A percentile compares a stretch with the other conserved stretches of the same genome.
Evolutionary conservation across 371 early-diverging fungal genomes (phyloP).

Genomic region (Blakeslea trispora): DNA sequence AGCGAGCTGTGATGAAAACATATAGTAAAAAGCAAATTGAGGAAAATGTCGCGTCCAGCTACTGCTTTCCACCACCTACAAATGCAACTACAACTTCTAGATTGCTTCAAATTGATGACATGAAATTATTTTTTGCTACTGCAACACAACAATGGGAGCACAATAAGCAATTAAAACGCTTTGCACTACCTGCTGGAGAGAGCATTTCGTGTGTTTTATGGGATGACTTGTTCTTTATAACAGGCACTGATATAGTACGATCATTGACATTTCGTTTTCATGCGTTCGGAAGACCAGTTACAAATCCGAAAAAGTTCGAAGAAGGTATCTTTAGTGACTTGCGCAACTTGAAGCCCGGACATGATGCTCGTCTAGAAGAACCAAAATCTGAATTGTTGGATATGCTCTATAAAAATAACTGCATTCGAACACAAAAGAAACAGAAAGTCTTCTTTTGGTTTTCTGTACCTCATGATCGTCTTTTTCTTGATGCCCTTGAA

Average conservation of each 20-base stretch:
- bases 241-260: constrained; percentile 99
- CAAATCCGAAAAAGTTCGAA: constrained; percentile 97
- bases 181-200: constrained; percentile 83
- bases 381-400: constrained; percentile 97
- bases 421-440: constrained; percentile 99
- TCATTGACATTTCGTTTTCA: constrained; percentile 95
- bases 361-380: constrained; percentile 96
- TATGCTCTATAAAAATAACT: constrained; percentile 97
- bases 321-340: constrained; percentile 99
- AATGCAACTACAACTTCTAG: constrained; percentile 28
- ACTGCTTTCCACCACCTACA: constrained; percentile 26
- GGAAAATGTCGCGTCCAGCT: constrained; percentile 21
- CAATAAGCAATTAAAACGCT: constrained; percentile 61
- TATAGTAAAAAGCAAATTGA: constrained; percentile 21
- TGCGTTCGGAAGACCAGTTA: constrained; percentile 87
- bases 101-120: constrained; percentile 51
- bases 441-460: constrained; percentile 99
- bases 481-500: constrained; percentile 98
- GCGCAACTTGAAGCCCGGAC: constrained; percentile 97
- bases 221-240: constrained; percentile 90
- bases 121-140: constrained; percentile 61
- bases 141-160: constrained; percentile 64
- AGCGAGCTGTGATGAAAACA: constrained; percentile 20
- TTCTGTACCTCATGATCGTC: constrained; percentile 96
- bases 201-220: constrained; percentile 88